Evolutionary conservation across 768 basidiomycete genomes (phyloP).

Genomic region (Collybia nuda): DNA sequence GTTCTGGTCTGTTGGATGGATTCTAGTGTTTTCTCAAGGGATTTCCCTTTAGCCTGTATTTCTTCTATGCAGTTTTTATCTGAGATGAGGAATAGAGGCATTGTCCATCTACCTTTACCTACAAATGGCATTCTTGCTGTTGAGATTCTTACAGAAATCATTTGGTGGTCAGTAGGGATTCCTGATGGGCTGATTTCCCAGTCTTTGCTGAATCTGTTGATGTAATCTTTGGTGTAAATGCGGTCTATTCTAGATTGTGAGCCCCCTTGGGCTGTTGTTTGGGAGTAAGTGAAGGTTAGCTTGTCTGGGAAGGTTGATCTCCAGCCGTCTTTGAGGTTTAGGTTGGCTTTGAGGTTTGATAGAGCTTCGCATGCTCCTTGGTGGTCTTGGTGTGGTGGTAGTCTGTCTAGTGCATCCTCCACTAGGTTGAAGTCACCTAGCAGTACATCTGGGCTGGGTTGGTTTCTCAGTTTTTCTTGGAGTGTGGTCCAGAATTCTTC

Average conservation of each 20-base stretch:
- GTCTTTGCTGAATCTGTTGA: conserved; percentile 1
- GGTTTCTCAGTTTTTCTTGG: no score
- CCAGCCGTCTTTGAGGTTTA: conserved; percentile 5
- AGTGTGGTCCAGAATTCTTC: no score
- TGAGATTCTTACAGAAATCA: background rate
- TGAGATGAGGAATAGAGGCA: no score
- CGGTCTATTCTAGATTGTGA: conserved; percentile 6
- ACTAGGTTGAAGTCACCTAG: no score
- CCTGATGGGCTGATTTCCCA: conserved; percentile 6
- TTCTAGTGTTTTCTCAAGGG: no score
- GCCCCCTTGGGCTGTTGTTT: background rate
- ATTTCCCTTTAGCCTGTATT: no score
- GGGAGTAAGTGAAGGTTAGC: background rate
- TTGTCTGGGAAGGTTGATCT: background rate
- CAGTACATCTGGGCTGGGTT: no score
- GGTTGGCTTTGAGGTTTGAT: conserved; percentile 1
- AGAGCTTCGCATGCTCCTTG: no score
- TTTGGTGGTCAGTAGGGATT: conserved; percentile 7
- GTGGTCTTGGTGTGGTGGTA: no score
- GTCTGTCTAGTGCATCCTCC: no score
- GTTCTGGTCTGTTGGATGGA: no score
- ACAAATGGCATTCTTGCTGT: background rate
- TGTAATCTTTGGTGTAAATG: conserved; percentile 3
- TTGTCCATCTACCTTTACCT: background rate
- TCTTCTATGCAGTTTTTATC: no score